A percentile compares a stretch with the other conserved stretches of the same genome.
Evolutionary conservation across 202 grass and related monocot species (phyloP).

Genomic region (Carex arenaria): DNA sequence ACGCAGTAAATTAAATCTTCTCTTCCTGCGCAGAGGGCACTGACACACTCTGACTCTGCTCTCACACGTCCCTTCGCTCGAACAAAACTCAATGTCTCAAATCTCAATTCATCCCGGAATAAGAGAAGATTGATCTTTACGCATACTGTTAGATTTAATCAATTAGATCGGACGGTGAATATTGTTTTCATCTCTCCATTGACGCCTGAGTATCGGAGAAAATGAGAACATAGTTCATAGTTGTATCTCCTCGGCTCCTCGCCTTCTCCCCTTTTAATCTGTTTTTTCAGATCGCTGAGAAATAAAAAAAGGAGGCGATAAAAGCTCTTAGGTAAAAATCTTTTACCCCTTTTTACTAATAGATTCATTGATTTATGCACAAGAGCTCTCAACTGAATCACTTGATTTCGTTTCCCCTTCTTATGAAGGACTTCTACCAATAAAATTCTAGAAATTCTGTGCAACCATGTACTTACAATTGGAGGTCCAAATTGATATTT

Average conservation of each 20-base stretch:
- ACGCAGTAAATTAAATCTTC: too few species aligned
- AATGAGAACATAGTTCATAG: not conserved
- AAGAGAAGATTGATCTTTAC: not conserved
- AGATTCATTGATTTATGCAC: not conserved
- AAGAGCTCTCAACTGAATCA: not conserved
- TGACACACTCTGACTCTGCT: too few species aligned
- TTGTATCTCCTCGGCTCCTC: not conserved
- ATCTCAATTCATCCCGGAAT: not conserved
- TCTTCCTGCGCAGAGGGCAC: too few species aligned
- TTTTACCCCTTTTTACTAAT: not conserved
- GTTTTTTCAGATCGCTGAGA: not conserved
- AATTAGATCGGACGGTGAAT: not conserved
- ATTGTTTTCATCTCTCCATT: not conserved
- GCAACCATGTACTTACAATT: not conserved
- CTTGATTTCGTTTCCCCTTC: not conserved
- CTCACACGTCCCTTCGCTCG: not conserved
- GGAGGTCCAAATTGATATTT: not conserved
- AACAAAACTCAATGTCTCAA: not conserved
- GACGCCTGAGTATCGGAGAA: not conserved
- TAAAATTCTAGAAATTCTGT: not conserved
- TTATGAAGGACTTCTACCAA: not conserved
- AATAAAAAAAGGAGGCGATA: not conserved
- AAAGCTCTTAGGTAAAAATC: not conserved
- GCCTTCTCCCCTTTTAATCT: not conserved
- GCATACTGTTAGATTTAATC: not conserved